Base-by-base conservation (phyloP, 2,329 filamentous ascomycete species). In the Fusarium nisikadoi region DNA sequence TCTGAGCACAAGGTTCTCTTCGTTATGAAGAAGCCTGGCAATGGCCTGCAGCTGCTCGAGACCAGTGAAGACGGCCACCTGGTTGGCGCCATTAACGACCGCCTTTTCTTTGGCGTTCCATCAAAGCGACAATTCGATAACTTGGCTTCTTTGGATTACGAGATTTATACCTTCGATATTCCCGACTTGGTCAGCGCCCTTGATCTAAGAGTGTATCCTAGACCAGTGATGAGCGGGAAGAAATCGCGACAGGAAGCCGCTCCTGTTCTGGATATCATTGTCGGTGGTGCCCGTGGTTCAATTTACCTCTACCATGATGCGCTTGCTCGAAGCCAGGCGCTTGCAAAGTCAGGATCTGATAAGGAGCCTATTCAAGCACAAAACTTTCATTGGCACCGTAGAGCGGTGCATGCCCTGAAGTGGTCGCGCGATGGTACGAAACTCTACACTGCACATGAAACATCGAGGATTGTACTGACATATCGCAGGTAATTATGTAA, bases 341-440 rank as follows among this genome's bases (percentile, higher is more conserved):
- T 84, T 36, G 80, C 81, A 5, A 81, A 80, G 50, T 76, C 80
- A 3, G 81, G 81, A 39, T 75, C 75, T 56, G 80, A 83, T 77
- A 83, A 84, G 74, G 81, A 88, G 43, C 85, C 88, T 25, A 79
- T 89, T 29, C 85, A 86, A 66, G 86, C 86, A 38, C 90, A 91
- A 62, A 92, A 92, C 71, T 86, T 95, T 58, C 96, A 98, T 80
- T 99, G 96, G 96, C 96, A 99, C 81, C 89, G 94, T 75, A 91
- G 91, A 75, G 89, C 92, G 53, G 94, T 98, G 13, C 91, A 93
- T 75, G 88, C 93, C 14, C 86, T 97, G 64, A 97, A 96, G 81
- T 98, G 95, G 93, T 98, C 96, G 19, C 86, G 87, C 74, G 96
- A 99, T 86, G 95, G 95, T 94, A 87, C 43, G 80, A 60, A 36